Conservation (phyloP, 1,284 basidiomycete species). For the Gomphus bonarii region DNA sequence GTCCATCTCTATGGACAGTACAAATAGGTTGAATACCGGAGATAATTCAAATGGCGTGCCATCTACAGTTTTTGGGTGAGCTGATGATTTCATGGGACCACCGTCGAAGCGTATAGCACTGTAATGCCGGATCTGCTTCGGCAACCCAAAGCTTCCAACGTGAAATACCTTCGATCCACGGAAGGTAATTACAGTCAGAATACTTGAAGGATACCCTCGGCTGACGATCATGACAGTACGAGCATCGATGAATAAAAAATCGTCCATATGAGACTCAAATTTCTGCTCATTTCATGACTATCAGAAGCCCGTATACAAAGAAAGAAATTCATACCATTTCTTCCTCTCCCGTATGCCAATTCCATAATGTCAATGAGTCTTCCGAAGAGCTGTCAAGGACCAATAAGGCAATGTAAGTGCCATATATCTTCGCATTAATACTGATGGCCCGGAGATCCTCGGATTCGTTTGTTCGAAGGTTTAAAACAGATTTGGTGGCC, state of each 20-base stretch:
- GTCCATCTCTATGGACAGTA: background rate
- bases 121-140: background rate
- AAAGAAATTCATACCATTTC: too few relatives aligned
- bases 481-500: conserved; percentile 24
- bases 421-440: conserved; percentile 35
- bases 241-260: background rate
- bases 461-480: background rate
- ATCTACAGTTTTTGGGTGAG: conserved; percentile 3
- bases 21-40: background rate
- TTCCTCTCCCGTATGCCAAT: too few relatives aligned
- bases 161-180: background rate
- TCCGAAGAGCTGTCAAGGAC: conserved; percentile 23
- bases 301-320: too few relatives aligned
- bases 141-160: conserved; percentile 28
- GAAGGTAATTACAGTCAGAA: too few relatives aligned
- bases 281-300: background rate
- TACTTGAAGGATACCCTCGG: background rate
- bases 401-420: conserved; percentile 37
- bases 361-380: too few relatives aligned
- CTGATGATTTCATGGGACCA: background rate
- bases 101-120: conserved; percentile 7
- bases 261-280: background rate
- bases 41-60: conserved; percentile 4
- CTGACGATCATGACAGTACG: background rate
- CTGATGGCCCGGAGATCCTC: background rate